A percentile compares a stretch with the other conserved stretches of the same genome.
These are phyloP conservation scores for Picea sitchensis DNA, from an alignment of 75 land plant genomes.

Conservation along the genomic window DNA sequence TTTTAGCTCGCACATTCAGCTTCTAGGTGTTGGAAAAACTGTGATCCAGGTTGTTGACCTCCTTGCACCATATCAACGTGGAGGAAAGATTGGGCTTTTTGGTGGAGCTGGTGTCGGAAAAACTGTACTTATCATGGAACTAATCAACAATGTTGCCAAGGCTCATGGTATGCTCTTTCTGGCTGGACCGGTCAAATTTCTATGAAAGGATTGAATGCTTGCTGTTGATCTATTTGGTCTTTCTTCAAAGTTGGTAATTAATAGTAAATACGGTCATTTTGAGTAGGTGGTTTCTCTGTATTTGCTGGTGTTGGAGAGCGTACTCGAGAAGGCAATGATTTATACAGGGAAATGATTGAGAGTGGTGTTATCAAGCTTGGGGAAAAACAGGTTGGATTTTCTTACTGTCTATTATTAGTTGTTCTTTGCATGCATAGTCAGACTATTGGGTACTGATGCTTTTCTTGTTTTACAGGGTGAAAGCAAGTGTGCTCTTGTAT, in stretches of 20 bases:
- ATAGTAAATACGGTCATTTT: slow-evolving; percentile 4
- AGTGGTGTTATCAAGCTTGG: slow-evolving; percentile 99
- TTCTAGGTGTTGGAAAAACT: too few relatives aligned
- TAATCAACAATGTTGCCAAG: slow-evolving; percentile 81
- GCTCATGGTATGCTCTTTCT: slow-evolving; percentile 50
- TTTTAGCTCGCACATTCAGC: too few relatives aligned
- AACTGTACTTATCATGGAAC: slow-evolving; percentile 92
- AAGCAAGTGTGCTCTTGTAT: slow-evolving; percentile 88
- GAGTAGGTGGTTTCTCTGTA: slow-evolving; percentile 92
- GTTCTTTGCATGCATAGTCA: not conserved
- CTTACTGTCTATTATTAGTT: slow-evolving; percentile 2
- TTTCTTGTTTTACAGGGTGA: slow-evolving; percentile 37
- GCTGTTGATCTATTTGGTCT: not conserved
- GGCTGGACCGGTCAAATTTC: not conserved
- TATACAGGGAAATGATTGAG: slow-evolving; percentile 98
- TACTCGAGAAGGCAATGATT: slow-evolving; percentile 96
- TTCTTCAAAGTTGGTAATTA: not conserved
- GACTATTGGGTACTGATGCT: not conserved
- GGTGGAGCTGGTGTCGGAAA: slow-evolving; percentile 95
- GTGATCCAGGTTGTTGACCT: slow-evolving; percentile 73
- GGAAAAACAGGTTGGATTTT: slow-evolving; percentile 70
- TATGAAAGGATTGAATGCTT: slow-evolving; percentile 1
- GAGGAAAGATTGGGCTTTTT: slow-evolving; percentile 92
- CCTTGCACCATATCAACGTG: slow-evolving; percentile 86
- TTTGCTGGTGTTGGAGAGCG: slow-evolving; percentile 97